Evolutionary conservation across 345 rosid species (phyloP).

Genomic region (Pistacia vera): DNA sequence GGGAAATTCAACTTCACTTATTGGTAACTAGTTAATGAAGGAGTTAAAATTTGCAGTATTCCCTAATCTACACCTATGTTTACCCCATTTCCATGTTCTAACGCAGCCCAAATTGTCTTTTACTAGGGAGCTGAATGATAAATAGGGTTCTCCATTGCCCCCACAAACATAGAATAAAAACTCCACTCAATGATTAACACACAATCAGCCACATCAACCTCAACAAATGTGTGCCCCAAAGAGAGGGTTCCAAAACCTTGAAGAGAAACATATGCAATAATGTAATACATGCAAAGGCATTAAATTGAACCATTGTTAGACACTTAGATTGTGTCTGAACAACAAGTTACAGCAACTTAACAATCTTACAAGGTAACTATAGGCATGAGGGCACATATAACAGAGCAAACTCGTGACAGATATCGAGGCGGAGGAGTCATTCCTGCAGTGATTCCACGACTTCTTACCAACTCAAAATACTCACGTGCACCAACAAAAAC

Average conservation of each 20-base stretch:
- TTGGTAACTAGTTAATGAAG: neutral
- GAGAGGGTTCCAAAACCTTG: neutral
- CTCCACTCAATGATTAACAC: neutral
- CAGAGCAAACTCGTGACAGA: slow-evolving; percentile 82
- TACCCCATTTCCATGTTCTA: neutral
- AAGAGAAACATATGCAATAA: neutral
- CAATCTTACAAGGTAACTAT: slow-evolving; percentile 73
- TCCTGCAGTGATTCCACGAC: slow-evolving; percentile 80
- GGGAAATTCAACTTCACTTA: neutral
- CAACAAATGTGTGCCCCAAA: neutral
- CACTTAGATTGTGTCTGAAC: neutral
- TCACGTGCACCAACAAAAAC: slow-evolving; percentile 80
- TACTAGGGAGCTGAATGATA: neutral
- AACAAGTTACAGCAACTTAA: neutral
- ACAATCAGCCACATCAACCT: neutral
- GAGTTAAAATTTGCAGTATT: neutral
- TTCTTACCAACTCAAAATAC: slow-evolving; percentile 84
- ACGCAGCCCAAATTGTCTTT: neutral
- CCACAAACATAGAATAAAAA: neutral
- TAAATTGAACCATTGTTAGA: neutral
- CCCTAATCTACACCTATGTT: neutral
- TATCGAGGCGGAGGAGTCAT: slow-evolving; percentile 98
- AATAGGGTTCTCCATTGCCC: neutral
- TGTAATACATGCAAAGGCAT: neutral
- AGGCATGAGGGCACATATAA: slow-evolving; percentile 85